Base-by-base conservation (phyloP, 495 filamentous ascomycete species). In the Tuber microsphaerosporum region DNA sequence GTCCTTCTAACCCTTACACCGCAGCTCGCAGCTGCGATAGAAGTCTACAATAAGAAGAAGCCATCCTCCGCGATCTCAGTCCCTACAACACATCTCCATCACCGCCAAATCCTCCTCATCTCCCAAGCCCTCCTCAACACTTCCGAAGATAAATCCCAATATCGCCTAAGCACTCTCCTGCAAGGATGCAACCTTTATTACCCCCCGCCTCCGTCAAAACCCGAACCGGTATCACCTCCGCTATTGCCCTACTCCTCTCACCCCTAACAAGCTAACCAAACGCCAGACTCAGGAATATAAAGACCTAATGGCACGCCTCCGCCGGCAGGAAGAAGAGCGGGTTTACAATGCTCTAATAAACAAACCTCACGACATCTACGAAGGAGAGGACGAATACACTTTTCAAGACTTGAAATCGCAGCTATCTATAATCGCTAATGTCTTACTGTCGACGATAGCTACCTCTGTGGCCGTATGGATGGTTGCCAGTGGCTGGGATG, bases 251-350 rank as follows among this genome's bases (percentile, higher is more conserved):
- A n/a, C n/a, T 43, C 44, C 70, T 9, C 41, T 26, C 73, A n/a
- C 37, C 61, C 19, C 74, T 79, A 77, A 34, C 82, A 80, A 82
- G 75, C 82, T 75, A 71, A 61, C 22, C 9, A 48, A 26, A 9
- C 69, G 2, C 75, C 7, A 98, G 93, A 91, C 88, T 17, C 85
- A 91, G 12, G 93, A 96, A 86, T 98, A 95, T 85, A 92, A 94
- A 84, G 92, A 90, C 12, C 85, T 95, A 5, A 99, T 98, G 94
- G 88, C 89, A 3, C 88, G 91, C 26, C 90, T 99, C 37, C 92
- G 93, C 69, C 87, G 87, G 69, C 90, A 94, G 79, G 90, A 92
- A 81, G 94, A 98, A 85, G 85, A 89, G 79, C 89, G 90, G 71
- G 87, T 88, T 17, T 99, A 98, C 85, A 88, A 92, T 73, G 88